Evolutionary conservation across 2,329 filamentous ascomycete species (phyloP).

Genomic region (Talaromyces atroroseus): DNA sequence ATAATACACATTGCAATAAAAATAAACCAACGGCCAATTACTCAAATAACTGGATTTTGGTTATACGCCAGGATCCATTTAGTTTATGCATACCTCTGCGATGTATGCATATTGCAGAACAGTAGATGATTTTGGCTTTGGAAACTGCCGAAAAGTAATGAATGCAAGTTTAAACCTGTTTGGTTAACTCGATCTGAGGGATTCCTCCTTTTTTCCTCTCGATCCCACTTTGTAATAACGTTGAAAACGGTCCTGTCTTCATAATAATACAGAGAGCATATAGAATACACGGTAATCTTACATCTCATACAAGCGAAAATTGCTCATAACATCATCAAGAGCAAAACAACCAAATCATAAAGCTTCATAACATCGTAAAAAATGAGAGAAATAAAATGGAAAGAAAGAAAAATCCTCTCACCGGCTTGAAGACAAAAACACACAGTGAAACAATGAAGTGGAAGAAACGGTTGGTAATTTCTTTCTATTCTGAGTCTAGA

Average conservation of each 20-base stretch:
- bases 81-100: background rate
- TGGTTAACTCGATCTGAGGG: background rate
- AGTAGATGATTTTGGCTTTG: too few species aligned
- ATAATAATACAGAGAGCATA: conserved; percentile 1
- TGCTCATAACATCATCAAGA: background rate
- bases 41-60: background rate
- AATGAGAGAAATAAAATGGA: too few species aligned
- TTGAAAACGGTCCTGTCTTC: background rate
- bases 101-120: background rate
- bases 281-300: background rate
- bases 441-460: background rate
- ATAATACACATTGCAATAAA: background rate
- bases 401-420: background rate
- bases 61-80: background rate
- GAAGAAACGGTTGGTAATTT: conserved; percentile 2
- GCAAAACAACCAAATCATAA: background rate
- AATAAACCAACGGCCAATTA: background rate
- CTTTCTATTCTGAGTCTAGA: conserved; percentile 8
- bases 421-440: background rate
- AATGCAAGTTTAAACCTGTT: background rate
- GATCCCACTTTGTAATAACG: background rate
- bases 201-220: background rate
- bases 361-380: conserved; percentile 10
- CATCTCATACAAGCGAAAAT: conserved; percentile 10
- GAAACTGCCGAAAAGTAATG: too few species aligned